A percentile compares a stretch with the other conserved stretches of the same genome.
Evolutionary conservation across 768 basidiomycete species (phyloP).

Genomic region (Kwoniella bestiolae): DNA sequence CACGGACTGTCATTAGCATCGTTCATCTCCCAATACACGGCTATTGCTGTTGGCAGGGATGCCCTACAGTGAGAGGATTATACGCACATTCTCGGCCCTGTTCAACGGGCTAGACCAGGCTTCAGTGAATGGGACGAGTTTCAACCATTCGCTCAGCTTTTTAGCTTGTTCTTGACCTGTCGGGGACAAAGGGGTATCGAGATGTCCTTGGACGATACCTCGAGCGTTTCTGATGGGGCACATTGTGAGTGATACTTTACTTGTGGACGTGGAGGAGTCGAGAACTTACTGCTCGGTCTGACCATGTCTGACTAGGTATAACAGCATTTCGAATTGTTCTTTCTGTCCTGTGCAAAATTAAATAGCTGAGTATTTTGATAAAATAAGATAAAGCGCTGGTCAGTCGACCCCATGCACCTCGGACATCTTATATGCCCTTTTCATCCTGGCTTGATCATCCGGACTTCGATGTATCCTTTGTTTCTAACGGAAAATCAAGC

Average conservation of each 20-base stretch:
- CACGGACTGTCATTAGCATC: not conserved
- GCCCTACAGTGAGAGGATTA: not conserved
- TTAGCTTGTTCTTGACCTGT: constrained; percentile 25
- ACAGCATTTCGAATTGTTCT: constrained; percentile 15
- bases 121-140: constrained; percentile 44
- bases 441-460: not conserved
- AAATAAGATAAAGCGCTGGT: too few relatives aligned
- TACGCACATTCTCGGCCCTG: constrained; percentile 68
- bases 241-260: too few relatives aligned
- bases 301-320: constrained; percentile 33
- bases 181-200: constrained; percentile 27
- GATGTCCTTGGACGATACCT: constrained; percentile 34
- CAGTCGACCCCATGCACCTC: not conserved
- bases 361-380: too few relatives aligned
- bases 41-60: not conserved
- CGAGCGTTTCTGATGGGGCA: constrained; percentile 31
- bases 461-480: not conserved
- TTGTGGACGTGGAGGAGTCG: not conserved
- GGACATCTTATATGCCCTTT: not conserved
- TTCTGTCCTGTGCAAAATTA: not conserved
- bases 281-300: constrained; percentile 25
- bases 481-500: not conserved
- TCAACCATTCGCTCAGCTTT: constrained; percentile 24
- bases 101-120: constrained; percentile 74
- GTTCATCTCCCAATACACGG: not conserved